Conservation (phyloP, 805 yeast genomes). For the Ogataea angusta region DNA sequence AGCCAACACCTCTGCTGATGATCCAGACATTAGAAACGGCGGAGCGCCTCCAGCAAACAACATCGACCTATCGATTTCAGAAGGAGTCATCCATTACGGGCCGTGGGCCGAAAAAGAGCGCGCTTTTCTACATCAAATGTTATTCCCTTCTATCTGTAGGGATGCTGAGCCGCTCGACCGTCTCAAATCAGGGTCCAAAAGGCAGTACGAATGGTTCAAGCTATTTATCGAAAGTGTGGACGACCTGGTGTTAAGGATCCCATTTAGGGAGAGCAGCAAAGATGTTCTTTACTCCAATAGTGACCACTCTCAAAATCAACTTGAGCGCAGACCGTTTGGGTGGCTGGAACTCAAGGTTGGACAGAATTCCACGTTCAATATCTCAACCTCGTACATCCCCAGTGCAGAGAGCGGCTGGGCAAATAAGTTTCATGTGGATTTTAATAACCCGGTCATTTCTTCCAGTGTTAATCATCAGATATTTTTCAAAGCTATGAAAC, state of each 20-base stretch:
- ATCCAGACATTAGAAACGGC: constrained; percentile 56
- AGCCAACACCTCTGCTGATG: constrained; percentile 26
- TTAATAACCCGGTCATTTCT: constrained; percentile 60
- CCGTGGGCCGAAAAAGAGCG: constrained; percentile 96
- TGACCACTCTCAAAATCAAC: constrained; percentile 6
- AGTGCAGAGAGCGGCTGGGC: constrained; percentile 50
- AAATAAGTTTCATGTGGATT: constrained; percentile 42
- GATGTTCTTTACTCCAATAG: constrained; percentile 40
- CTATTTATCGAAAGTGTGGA: constrained; percentile 57
- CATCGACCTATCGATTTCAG: constrained; percentile 52
- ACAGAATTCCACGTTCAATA: constrained; percentile 47
- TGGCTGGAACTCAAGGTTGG: constrained; percentile 79
- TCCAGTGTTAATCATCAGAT: constrained; percentile 89
- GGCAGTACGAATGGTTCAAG: constrained; percentile 58
- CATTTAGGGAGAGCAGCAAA: constrained; percentile 81
- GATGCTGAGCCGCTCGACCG: constrained; percentile 44
- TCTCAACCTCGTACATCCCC: constrained; percentile 51
- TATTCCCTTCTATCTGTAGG: constrained; percentile 65
- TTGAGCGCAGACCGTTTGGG: constrained; percentile 66
- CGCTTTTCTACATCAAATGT: constrained; percentile 53
- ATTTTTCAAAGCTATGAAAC: constrained; percentile 58
- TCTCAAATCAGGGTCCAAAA: constrained; percentile 44
- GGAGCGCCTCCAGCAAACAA: constrained; percentile 62
- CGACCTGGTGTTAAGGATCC: constrained; percentile 68
- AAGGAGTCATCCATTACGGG: constrained; percentile 76